phyloP scores from a whole-genome alignment of 345 rosid species.

The thale cress (Arabidopsis thaliana) region TAIR10.1 NC_003070.9:11463501-11464000 shows the following conservation, averaged over 20 bases:
- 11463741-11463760: not conserved
- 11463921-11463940: constrained; percentile 38
- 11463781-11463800: constrained; percentile 29
- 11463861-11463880: constrained; percentile 28
- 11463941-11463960: constrained; percentile 10
- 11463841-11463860: constrained; percentile 10
- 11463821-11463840: constrained; percentile 35
- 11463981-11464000: constrained; percentile 19
- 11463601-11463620: constrained; percentile 38
- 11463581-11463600: constrained; percentile 66
- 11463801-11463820: constrained; percentile 32
- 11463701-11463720: constrained; percentile 5
- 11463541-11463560: constrained; percentile 59
- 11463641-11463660: constrained; percentile 38
- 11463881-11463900: constrained; percentile 25
- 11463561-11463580: constrained; percentile 60
- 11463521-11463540: constrained; percentile 58
- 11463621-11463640: constrained; percentile 19
- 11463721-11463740: not conserved
- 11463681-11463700: constrained; percentile 39
- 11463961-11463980: constrained; percentile 5
- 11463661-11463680: constrained; percentile 36
- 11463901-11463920: constrained; percentile 30
- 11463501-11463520: constrained; percentile 39
- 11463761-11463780: not conserved